Base-by-base conservation (phyloP, 371 early-diverging fungal genomes). In the Nosema muscidifuracis region DNA sequence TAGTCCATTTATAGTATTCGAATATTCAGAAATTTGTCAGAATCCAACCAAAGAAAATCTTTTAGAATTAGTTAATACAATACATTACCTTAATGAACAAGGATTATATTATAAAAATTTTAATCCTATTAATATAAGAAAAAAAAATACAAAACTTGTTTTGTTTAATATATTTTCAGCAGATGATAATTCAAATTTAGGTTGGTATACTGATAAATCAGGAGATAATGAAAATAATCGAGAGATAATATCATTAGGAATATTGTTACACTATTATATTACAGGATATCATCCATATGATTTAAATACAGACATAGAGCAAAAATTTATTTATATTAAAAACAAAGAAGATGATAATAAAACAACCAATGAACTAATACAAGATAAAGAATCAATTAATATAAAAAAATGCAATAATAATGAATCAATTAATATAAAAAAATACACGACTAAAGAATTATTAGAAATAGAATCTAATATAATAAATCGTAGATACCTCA, bases 221-320 rank as follows among this genome's bases (percentile, higher is more conserved):
- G n/a, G 24, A 47, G 12, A 31, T 42, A 9, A 22, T 22, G 9
- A 16, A 15, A 3, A 62, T 60, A 42, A 6, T 30, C 12, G 2
- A 24, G 40, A 47, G 31, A 16, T 71, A 2, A 30, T 57, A 15
- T 20, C 22, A 10, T 13, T 62, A 28, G 71, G 62, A 43, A 36
- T 61, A 36, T 13, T 71, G 3, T 36, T 71, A 30, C 43, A 71
- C 42, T 51, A 53, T 38, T 50, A 51, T 24, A 30, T 53, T n/a
- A 30, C 28, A 22, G 47, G 43, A 4, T 24, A 62, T 26, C 61
- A 71, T 62, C 63, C 62, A 12, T 71, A 44, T 33, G 67, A 67
- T 28, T 28, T 40, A 18, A 30, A 40, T 33, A 20, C 1, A 7
- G 62, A 61, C 10, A 18, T 9, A 34, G 2, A 33, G 2, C 3